phyloP scores from a whole-genome alignment of 1,139 yeast genomes.

The Taphrina confusa region DNA sequence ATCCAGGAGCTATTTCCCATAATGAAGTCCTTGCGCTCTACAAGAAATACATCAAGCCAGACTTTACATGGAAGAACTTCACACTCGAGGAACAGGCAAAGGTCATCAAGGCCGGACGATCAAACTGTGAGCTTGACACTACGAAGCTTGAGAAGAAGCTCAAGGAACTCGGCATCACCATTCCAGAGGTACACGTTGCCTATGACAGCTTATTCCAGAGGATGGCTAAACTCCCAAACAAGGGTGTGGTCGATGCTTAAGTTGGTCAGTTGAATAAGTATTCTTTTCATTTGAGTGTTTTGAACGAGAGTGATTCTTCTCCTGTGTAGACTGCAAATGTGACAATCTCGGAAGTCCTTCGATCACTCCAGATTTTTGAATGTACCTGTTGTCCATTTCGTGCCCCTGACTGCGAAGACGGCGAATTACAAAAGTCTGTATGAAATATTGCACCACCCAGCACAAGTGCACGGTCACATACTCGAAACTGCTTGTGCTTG shows the following conservation, averaged over 20 bases:
- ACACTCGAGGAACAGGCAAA: slow-evolving; percentile 35
- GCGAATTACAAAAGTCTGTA: no score
- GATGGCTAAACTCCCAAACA: slow-evolving; percentile 22
- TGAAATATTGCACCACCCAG: no score
- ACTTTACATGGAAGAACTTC: slow-evolving; percentile 33
- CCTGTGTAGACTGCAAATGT: no score
- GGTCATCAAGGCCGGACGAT: slow-evolving; percentile 36
- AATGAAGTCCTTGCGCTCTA: slow-evolving; percentile 31
- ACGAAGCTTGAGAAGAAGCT: slow-evolving; percentile 51
- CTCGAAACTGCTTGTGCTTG: no score
- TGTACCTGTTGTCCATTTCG: no score
- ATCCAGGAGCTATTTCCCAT: slow-evolving; percentile 35
- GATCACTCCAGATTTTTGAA: no score
- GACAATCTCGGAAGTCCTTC: no score
- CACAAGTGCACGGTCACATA: no score
- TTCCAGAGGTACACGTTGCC: slow-evolving; percentile 32
- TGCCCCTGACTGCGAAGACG: no score
- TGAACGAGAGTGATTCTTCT: no score
- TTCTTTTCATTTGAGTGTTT: no score
- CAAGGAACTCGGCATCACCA: slow-evolving; percentile 42
- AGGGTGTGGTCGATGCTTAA: neutral
- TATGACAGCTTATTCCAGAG: slow-evolving; percentile 27
- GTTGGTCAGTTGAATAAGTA: neutral
- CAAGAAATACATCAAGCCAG: slow-evolving; percentile 34
- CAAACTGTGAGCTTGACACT: slow-evolving; percentile 35